These are phyloP conservation scores for Capsella bursapastoris DNA, from an alignment of 345 rosid genomes.

Conservation along the genomic window DNA sequence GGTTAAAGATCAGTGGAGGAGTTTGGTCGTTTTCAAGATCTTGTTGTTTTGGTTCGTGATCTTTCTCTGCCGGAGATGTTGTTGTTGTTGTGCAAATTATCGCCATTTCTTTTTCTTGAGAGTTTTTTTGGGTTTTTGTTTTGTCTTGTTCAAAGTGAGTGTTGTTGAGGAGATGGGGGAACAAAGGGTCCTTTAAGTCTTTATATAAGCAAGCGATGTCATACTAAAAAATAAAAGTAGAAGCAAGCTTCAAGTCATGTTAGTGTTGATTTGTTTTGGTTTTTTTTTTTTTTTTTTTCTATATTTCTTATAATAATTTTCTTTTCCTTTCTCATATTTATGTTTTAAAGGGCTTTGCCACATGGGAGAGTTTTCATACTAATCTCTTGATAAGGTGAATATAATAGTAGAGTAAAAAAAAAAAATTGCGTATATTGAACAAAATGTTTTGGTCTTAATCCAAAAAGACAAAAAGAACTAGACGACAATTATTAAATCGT, in stretches of 20 bases:
- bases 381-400: slow-evolving; percentile 24
- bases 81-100: slow-evolving; percentile 32
- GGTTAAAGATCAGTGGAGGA: slow-evolving; percentile 67
- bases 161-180: slow-evolving; percentile 45
- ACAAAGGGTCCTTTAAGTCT: slow-evolving; percentile 38
- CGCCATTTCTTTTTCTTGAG: slow-evolving; percentile 33
- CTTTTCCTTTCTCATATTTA: neutral
- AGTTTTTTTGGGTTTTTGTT: slow-evolving; percentile 14
- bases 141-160: slow-evolving; percentile 32
- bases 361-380: slow-evolving; percentile 31
- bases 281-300: neutral
- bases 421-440: slow-evolving; percentile 18
- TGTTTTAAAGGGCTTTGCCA: slow-evolving; percentile 24
- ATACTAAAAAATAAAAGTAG: neutral
- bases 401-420: slow-evolving; percentile 13
- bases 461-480: slow-evolving; percentile 35
- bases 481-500: slow-evolving; percentile 35
- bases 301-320: slow-evolving; percentile 6
- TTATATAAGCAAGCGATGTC: slow-evolving; percentile 35
- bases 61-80: slow-evolving; percentile 40
- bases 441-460: slow-evolving; percentile 23
- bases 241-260: slow-evolving; percentile 34
- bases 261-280: slow-evolving; percentile 27
- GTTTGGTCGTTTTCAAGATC: slow-evolving; percentile 33
- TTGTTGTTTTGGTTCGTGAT: slow-evolving; percentile 41